Evolutionary conservation across 2,329 filamentous ascomycete species (phyloP).

Genomic region (Acrocalymma vagum): DNA sequence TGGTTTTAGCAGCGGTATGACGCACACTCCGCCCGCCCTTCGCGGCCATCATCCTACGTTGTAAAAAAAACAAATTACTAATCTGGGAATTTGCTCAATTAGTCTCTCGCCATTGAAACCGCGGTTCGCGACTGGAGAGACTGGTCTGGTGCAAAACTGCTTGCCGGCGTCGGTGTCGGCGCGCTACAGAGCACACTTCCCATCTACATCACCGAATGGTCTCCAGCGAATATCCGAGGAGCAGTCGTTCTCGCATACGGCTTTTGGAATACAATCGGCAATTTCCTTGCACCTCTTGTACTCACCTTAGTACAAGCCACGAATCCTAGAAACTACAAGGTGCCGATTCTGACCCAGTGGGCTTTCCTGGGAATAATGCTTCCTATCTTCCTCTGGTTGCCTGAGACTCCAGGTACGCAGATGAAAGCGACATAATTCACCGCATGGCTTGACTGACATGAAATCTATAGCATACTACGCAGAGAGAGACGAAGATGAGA

Average conservation of each 20-base stretch:
- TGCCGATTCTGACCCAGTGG: slow-evolving; percentile 3
- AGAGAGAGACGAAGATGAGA: not conserved
- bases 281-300: not conserved
- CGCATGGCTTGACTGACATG: not conserved
- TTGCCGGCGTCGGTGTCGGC: slow-evolving; percentile 1
- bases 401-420: slow-evolving; percentile 1
- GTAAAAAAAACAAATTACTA: no score
- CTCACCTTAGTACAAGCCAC: not conserved
- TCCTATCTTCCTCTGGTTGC: slow-evolving; percentile 3
- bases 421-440: not conserved
- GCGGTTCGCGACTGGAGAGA: slow-evolving; percentile 3
- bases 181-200: slow-evolving; percentile 1
- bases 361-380: slow-evolving; percentile 5
- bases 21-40: no score
- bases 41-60: no score
- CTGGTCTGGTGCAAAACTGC: slow-evolving; percentile 4
- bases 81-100: no score
- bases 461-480: slow-evolving; percentile 1
- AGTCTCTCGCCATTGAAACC: slow-evolving; percentile 1
- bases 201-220: slow-evolving; percentile 4
- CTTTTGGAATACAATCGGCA: slow-evolving; percentile 2
- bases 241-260: slow-evolving; percentile 1
- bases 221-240: slow-evolving; percentile 3
- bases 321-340: slow-evolving; percentile 1
- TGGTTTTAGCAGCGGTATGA: not conserved